Evolutionary conservation across 768 basidiomycete genomes (phyloP).

Genomic region (Mycena galericulata): DNA sequence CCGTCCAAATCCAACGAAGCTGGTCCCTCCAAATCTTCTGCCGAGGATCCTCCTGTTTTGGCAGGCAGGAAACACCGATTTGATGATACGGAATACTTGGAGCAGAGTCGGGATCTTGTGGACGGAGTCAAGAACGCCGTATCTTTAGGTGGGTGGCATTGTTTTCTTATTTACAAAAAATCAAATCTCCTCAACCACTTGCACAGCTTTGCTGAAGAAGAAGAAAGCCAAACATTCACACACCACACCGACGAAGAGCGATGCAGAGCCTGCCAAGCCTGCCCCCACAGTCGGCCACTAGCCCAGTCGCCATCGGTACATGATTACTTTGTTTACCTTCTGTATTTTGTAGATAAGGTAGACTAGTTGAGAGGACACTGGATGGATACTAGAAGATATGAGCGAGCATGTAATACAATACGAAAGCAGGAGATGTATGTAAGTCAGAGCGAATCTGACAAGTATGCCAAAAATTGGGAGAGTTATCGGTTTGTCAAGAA

Average conservation of each 20-base stretch:
- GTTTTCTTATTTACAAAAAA: slow-evolving; percentile 31
- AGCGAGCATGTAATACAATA: too few species aligned
- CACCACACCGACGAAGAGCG: slow-evolving; percentile 24
- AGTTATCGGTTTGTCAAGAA: too few species aligned
- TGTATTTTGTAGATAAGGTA: too few species aligned
- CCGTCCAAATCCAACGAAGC: slow-evolving; percentile 44
- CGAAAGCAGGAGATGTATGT: too few species aligned
- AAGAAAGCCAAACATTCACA: slow-evolving; percentile 72
- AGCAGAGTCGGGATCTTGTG: slow-evolving; percentile 91
- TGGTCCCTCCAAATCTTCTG: slow-evolving; percentile 44
- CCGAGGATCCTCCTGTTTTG: slow-evolving; percentile 57
- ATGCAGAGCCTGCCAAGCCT: neutral
- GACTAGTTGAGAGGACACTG: too few species aligned
- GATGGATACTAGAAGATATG: too few species aligned
- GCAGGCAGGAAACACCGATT: slow-evolving; percentile 89
- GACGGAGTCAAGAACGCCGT: slow-evolving; percentile 95
- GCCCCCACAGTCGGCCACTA: neutral
- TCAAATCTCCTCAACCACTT: slow-evolving; percentile 31
- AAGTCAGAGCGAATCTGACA: too few species aligned
- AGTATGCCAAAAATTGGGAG: too few species aligned
- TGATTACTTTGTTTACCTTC: neutral
- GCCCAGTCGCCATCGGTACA: slow-evolving; percentile 23
- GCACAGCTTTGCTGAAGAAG: slow-evolving; percentile 74
- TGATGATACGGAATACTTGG: slow-evolving; percentile 92
- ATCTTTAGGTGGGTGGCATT: slow-evolving; percentile 67